A percentile compares a stretch with the other conserved stretches of the same genome.
These are phyloP conservation scores for Clonostachys solani DNA, from an alignment of 2,329 filamentous ascomycete genomes.

Conservation along the genomic window DNA sequence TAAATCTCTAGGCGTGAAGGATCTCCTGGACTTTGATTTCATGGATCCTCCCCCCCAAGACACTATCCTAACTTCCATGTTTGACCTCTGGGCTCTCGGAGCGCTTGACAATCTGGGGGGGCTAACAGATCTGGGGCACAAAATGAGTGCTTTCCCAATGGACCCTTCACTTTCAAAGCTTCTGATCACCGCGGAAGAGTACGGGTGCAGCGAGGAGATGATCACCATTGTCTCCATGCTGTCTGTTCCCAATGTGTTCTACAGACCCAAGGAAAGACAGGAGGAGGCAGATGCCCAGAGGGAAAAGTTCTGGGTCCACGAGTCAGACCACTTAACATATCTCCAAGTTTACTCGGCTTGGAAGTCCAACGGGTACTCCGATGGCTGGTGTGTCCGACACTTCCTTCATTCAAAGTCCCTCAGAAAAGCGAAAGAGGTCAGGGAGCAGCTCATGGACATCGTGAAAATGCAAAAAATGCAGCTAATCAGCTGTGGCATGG, in stretches of 20 bases:
- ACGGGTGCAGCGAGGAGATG: conserved; percentile 96
- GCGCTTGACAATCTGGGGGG: conserved; percentile 92
- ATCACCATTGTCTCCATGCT: conserved; percentile 98
- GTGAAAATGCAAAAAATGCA: conserved; percentile 92
- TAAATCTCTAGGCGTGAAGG: conserved; percentile 91
- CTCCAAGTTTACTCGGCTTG: conserved; percentile 95
- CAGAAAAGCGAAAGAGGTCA: conserved; percentile 86
- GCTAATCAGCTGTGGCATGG: conserved; percentile 84
- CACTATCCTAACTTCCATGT: conserved; percentile 93
- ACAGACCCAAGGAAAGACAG: conserved; percentile 91
- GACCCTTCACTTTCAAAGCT: conserved; percentile 93
- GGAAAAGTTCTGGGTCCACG: conserved; percentile 97
- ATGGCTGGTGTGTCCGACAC: conserved; percentile 89
- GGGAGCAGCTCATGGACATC: conserved; percentile 90
- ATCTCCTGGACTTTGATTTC: conserved; percentile 94
- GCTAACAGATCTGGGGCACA: conserved; percentile 78
- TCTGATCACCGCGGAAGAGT: conserved; percentile 84
- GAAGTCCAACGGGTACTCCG: conserved; percentile 84
- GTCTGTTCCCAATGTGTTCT: conserved; percentile 94
- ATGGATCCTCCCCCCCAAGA: conserved; percentile 99
- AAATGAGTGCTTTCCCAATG: conserved; percentile 98
- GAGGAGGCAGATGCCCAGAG: conserved; percentile 94
- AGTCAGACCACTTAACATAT: conserved; percentile 93
- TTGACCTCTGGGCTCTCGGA: conserved; percentile 94
- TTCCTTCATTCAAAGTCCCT: conserved; percentile 95